Base-by-base conservation (phyloP, 306 rosid genomes). In the Macrotyloma uniflorum region DNA sequence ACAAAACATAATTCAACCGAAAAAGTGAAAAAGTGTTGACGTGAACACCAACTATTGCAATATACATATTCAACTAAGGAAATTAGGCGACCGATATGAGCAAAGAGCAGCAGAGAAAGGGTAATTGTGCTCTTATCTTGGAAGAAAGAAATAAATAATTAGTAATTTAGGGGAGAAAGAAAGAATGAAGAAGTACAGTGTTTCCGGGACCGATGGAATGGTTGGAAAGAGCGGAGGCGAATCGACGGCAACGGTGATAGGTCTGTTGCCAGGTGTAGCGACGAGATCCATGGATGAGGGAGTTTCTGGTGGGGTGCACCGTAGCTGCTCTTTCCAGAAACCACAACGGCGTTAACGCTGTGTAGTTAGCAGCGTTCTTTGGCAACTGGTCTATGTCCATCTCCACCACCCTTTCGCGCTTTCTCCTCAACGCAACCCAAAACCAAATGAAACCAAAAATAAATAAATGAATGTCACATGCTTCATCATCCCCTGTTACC, bases 291-390 rank as follows among this genome's bases (percentile, higher is more conserved):
- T 95, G 97, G 49, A 92, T 83, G 57, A 95, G 32, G 1, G 98
- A 92, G 5, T 26, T 66, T 83, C 92, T 88, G 75, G 84, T 82
- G 0, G 98, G 98, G 53, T 95, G 98, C 15, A 89, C 93, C 83
- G 75, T 20, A 66, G 98, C 90, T 0, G 97, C 97, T 82, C 98
- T 89, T 50, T 94, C 92, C 10, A 95, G 78, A 82, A 92, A 91
- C 98, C 93, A 91, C 49, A 95, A 28, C 59, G 98, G 98, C 73
- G 98, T 95, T 35, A 95, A 62, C 5, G 98, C 93, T 30, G 89
- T 90, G 86, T 89, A 84, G 87, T 92, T 95, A 1, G 98, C 98
- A 0, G 86, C 83, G 90, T 91, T 92, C 87, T 89, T 91, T 1
- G 98, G 98, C 68, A 92, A 85, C 19, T 92, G 91, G 67, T 95